Base-by-base conservation (phyloP, 768 basidiomycete species). In the Mycena haematopus region DNA sequence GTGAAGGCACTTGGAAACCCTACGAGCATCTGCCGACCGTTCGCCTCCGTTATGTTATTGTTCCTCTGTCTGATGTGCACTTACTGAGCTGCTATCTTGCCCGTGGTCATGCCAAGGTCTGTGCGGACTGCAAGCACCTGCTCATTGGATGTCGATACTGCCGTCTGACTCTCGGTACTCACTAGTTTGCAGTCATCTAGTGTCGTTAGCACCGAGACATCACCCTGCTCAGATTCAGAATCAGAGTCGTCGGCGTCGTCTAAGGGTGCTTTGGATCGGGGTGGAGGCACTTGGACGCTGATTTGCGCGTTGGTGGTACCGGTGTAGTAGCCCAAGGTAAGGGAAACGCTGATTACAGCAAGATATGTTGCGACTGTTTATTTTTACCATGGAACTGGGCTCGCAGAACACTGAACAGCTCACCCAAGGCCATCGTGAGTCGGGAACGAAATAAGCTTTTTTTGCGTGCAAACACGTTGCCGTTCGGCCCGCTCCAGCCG, bases 101-200 rank as follows among this genome's bases (percentile, higher is more conserved):
- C 72, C 1, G 70, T 61, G 6, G 66, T 53, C 72, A 73, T 73
- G 21, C 69, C 68, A 38, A 73, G 56, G 49, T 73, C 73, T 6
- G 79, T 79, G 60, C 81, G 78, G 11, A 89, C 87, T 29, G 87
- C 82, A 58, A 90, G 76, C 27, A 86, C 86, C 82, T 86, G 64
- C 19, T 44, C 53, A n/a, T 21, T 10, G 42, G 40, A 31, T 35
- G 25, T 35, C 33, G 27, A 25, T 38, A 21, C 46, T 8, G 11
- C 35, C 29, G n/a, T 27, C 10, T 33, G 33, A 44, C 53, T 36
- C 52, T 17, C 4, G 45, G 25, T 24, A 54, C 70, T 40, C 22
- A 84, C 86, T 76, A 90, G 76, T 74, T 88, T 89, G 74, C 83
- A 86, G 58, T 84, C 82, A 54, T 88, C 88, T 11, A 15, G 71